A percentile compares a stretch with the other conserved stretches of the same genome.
phyloP scores from a whole-genome alignment of 169 alveolate genomes.

The Plasmodium gallinaceum region DNA sequence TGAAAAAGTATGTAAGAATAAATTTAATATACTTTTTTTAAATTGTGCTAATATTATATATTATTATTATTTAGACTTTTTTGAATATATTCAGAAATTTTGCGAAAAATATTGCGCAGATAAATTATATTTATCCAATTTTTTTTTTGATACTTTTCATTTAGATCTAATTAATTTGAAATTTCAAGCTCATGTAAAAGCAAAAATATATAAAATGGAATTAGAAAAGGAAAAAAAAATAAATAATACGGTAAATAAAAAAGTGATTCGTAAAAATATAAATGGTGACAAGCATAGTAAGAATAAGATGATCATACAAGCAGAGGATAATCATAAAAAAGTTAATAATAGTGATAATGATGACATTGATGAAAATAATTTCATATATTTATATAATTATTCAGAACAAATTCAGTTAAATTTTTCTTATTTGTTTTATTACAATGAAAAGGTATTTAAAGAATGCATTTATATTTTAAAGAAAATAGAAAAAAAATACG shows the following conservation, averaged over 20 bases:
- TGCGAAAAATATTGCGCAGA: conserved; percentile 38
- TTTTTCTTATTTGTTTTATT: conserved; percentile 14
- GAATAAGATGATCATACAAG: not conserved
- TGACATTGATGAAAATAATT: not conserved
- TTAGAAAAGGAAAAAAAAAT: conserved; percentile 1
- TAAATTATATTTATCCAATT: conserved; percentile 25
- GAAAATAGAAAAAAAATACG: conserved; percentile 26
- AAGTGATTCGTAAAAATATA: not conserved
- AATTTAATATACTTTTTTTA: conserved; percentile 37
- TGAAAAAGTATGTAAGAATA: conserved; percentile 53
- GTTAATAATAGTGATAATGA: not conserved
- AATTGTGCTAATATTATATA: conserved; percentile 63
- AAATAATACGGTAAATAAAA: not conserved
- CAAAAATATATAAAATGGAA: conserved; percentile 9
- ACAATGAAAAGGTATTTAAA: not conserved
- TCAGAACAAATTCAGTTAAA: not conserved
- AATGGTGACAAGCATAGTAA: not conserved
- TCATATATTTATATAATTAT: no score
- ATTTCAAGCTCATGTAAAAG: conserved; percentile 28
- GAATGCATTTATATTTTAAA: conserved; percentile 33
- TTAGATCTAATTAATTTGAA: conserved; percentile 43
- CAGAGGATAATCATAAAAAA: not conserved
- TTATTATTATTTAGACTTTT: conserved; percentile 50
- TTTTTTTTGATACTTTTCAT: conserved; percentile 49
- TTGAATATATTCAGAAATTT: conserved; percentile 46